Conservation (phyloP, 106 monocot species). For the Allium sativum region DNA sequence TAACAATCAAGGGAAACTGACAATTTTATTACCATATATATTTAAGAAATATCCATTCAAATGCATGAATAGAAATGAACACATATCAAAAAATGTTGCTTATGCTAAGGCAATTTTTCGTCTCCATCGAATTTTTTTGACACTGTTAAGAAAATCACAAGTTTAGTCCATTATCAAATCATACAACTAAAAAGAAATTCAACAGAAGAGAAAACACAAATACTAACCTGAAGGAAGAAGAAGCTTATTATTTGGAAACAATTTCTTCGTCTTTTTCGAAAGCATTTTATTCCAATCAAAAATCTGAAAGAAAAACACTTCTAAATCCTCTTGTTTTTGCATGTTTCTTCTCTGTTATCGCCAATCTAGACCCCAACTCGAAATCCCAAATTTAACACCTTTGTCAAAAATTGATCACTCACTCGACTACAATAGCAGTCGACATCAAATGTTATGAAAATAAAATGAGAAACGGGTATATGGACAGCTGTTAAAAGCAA, state of each 20-base stretch:
- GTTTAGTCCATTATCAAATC: not conserved
- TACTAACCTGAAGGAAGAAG: slow-evolving; percentile 42
- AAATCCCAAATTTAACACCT: not conserved
- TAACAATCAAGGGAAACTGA: no score
- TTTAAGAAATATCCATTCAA: no score
- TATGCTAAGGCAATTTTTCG: slow-evolving; percentile 34
- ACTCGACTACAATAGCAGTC: no score
- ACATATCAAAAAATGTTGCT: slow-evolving; percentile 41
- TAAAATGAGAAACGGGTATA: not conserved
- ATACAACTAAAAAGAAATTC: not conserved
- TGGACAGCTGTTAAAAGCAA: slow-evolving; percentile 1
- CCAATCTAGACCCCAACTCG: slow-evolving; percentile 20
- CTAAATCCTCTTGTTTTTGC: slow-evolving; percentile 23
- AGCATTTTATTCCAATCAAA: slow-evolving; percentile 78
- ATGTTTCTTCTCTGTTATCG: slow-evolving; percentile 44
- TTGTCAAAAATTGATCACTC: no score
- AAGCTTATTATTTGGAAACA: slow-evolving; percentile 14
- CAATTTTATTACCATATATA: no score
- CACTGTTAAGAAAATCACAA: slow-evolving; percentile 10
- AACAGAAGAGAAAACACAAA: not conserved
- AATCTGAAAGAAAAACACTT: slow-evolving; percentile 67
- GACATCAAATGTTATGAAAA: no score
- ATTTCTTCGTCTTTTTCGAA: slow-evolving; percentile 58
- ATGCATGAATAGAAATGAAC: no score
- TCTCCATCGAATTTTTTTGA: slow-evolving; percentile 40